Conservation (phyloP, 176 grass and related monocot species). For the Tuctoria greenei region DNA sequence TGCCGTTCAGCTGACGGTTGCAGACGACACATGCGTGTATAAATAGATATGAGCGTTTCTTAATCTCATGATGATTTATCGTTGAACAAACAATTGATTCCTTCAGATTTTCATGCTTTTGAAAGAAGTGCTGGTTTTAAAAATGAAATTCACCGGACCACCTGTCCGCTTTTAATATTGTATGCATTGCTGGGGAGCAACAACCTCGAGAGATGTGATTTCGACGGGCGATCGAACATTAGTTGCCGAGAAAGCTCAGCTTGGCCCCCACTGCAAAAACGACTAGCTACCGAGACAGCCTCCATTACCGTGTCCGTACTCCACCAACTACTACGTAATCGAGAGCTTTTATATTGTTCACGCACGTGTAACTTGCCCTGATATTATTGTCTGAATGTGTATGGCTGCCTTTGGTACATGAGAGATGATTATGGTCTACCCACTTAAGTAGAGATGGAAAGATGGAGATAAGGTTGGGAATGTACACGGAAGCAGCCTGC, state of each 20-base stretch:
- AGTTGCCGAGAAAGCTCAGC: not conserved
- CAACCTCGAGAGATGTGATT: conserved; percentile 28
- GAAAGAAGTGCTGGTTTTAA: too few relatives aligned
- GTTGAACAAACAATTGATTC: not conserved
- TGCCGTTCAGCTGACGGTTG: not conserved
- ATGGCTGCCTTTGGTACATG: not conserved
- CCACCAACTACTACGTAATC: not conserved
- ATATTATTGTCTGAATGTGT: not conserved
- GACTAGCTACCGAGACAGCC: not conserved
- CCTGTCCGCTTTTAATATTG: not conserved
- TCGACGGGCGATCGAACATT: not conserved
- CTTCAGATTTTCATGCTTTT: not conserved
- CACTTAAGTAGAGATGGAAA: not conserved
- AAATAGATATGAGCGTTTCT: not conserved
- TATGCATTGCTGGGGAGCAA: not conserved
- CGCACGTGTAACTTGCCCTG: conserved; percentile 26
- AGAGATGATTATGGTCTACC: not conserved
- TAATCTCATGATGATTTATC: not conserved
- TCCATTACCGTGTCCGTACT: not conserved
- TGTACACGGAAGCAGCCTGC: not conserved
- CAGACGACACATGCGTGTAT: not conserved
- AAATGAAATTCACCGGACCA: not conserved
- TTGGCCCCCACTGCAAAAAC: not conserved
- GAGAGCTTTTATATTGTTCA: not conserved
- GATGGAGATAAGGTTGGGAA: not conserved